Evolutionary conservation across 371 early-diverging fungal species (phyloP).

Genomic region (Conidiobolus incongruus): DNA sequence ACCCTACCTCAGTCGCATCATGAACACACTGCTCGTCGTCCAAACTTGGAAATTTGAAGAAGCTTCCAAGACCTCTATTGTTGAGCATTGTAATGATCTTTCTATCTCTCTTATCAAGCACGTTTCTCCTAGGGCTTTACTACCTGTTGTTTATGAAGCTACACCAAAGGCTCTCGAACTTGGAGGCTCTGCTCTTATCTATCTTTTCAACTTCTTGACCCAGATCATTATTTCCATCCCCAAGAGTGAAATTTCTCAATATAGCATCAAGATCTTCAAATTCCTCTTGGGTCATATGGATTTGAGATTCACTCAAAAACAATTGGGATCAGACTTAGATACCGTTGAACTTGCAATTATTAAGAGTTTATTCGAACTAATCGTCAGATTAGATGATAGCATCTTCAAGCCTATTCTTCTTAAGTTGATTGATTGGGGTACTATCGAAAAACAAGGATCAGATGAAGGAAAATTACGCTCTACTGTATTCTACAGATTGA

Average conservation of each 20-base stretch:
- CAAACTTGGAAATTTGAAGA: no score
- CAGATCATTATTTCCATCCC: slow-evolving; percentile 35
- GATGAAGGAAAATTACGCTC: slow-evolving; percentile 24
- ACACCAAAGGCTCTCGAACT: slow-evolving; percentile 25
- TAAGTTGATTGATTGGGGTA: slow-evolving; percentile 78
- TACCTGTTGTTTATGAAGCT: slow-evolving; percentile 38
- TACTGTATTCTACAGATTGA: slow-evolving; percentile 52
- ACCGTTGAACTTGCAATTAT: slow-evolving; percentile 42
- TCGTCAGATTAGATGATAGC: slow-evolving; percentile 79
- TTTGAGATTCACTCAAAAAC: slow-evolving; percentile 15
- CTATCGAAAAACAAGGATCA: slow-evolving; percentile 19
- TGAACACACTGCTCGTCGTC: neutral
- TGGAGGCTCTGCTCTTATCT: slow-evolving; percentile 21
- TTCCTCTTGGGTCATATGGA: slow-evolving; percentile 60
- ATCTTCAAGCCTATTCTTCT: slow-evolving; percentile 83
- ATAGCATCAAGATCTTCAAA: slow-evolving; percentile 61
- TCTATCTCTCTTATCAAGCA: no score
- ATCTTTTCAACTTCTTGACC: slow-evolving; percentile 34
- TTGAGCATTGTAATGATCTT: no score
- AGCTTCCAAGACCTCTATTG: no score
- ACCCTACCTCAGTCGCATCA: neutral
- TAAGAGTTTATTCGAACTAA: slow-evolving; percentile 47
- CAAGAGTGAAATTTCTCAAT: slow-evolving; percentile 32
- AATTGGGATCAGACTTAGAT: slow-evolving; percentile 11
- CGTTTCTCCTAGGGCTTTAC: slow-evolving; percentile 27